Conservation (phyloP, 495 filamentous ascomycete genomes). For the Bacidia gigantensis region DNA sequence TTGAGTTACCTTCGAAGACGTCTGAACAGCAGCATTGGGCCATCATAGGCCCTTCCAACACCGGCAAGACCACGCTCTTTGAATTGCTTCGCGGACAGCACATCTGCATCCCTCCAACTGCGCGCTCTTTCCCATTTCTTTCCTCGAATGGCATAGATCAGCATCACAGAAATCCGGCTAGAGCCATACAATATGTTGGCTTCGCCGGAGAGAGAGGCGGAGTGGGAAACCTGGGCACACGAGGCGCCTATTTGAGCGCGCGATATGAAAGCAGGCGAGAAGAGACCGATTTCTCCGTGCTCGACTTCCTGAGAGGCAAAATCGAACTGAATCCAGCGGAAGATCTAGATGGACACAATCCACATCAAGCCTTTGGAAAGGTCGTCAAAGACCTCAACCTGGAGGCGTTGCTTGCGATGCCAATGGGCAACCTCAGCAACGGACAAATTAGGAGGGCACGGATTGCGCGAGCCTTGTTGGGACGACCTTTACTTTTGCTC, state of each 20-base stretch:
- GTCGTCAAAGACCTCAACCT: constrained; percentile 57
- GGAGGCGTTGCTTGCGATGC: constrained; percentile 52
- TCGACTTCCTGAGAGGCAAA: constrained; percentile 63
- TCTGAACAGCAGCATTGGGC: constrained; percentile 48
- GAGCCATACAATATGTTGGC: constrained; percentile 71
- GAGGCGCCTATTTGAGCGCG: constrained; percentile 72
- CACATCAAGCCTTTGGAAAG: constrained; percentile 36
- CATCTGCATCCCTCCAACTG: constrained; percentile 55
- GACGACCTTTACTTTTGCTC: constrained; percentile 63
- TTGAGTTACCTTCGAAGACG: constrained; percentile 44
- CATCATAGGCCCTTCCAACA: constrained; percentile 56
- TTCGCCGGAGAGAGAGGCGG: constrained; percentile 52
- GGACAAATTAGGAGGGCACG: constrained; percentile 77
- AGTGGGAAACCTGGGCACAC: constrained; percentile 37
- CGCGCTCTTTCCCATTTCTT: constrained; percentile 65
- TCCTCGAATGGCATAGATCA: constrained; percentile 39
- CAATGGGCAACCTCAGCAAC: constrained; percentile 80
- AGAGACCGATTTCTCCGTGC: constrained; percentile 71
- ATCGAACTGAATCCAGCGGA: constrained; percentile 61
- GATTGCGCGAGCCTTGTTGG: constrained; percentile 74
- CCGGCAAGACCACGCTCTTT: constrained; percentile 63
- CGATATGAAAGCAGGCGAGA: constrained; percentile 86
- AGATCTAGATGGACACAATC: constrained; percentile 26
- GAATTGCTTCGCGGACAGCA: constrained; percentile 60
- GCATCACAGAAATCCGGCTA: constrained; percentile 38